Conservation (phyloP, 176 grass and related monocot species). For the Cymbopogon citratus region DNA sequence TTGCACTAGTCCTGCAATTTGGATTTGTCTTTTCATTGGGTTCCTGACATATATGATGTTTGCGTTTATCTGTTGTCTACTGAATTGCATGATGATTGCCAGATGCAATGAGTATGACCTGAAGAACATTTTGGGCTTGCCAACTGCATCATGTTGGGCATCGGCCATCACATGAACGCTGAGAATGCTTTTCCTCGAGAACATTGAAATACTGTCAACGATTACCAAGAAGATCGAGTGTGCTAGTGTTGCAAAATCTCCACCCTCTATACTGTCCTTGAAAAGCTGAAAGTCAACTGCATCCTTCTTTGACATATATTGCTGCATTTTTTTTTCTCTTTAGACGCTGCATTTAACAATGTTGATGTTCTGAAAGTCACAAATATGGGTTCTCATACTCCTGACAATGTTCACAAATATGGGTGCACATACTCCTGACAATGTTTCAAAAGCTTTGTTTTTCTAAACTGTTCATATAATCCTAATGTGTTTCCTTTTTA, state of each 20-base stretch:
- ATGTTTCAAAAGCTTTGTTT: background rate
- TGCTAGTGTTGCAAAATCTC: background rate
- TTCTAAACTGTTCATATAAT: background rate
- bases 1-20: background rate
- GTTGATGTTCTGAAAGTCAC: background rate
- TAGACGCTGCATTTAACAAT: background rate
- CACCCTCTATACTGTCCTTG: background rate
- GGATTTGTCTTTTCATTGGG: background rate
- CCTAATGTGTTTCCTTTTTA: background rate
- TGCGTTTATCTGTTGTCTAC: background rate
- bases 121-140: background rate
- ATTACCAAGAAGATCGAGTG: slow-evolving; percentile 37
- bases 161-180: background rate
- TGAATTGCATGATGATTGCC: slow-evolving; percentile 19
- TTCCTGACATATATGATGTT: background rate
- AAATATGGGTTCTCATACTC: background rate
- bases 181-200: slow-evolving; percentile 19
- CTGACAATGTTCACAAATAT: background rate
- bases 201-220: slow-evolving; percentile 16
- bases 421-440: background rate
- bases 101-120: background rate
- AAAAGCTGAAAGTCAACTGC: background rate
- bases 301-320: background rate
- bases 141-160: background rate
- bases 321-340: background rate